phyloP scores from a whole-genome alignment of 306 rosid species.

The Casuarina glauca region DNA sequence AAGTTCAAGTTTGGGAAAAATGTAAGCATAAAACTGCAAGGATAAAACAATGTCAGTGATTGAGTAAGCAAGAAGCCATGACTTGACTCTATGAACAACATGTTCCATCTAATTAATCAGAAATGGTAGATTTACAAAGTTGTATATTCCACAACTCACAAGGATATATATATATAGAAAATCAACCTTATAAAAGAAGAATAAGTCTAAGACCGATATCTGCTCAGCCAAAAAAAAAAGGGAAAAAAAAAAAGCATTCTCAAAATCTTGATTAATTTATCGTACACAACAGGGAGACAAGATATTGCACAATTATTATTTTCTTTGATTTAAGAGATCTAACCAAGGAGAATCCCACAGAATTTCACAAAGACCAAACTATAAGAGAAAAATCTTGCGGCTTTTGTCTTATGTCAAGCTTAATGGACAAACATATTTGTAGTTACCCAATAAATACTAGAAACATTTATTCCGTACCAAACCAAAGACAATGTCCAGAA shows the following conservation, averaged over 20 bases:
- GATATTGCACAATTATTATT: neutral
- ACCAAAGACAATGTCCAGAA: neutral
- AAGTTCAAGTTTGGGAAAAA: conserved; percentile 77
- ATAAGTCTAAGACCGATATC: neutral
- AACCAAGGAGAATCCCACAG: neutral
- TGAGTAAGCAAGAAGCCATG: conserved; percentile 6
- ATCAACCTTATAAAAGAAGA: neutral
- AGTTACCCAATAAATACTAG: neutral
- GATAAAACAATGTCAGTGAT: conserved; percentile 17
- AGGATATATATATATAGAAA: neutral
- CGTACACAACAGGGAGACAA: neutral
- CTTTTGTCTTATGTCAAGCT: neutral
- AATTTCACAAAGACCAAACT: neutral
- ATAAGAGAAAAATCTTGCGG: neutral
- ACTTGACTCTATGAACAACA: neutral
- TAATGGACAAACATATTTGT: neutral
- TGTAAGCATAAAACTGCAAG: conserved; percentile 73
- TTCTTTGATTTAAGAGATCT: neutral
- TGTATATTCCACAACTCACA: neutral
- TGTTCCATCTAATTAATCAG: neutral
- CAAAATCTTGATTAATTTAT: neutral
- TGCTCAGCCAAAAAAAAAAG: neutral
- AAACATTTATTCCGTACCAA: neutral
- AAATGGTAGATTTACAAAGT: neutral
- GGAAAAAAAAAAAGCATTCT: neutral